Evolutionary conservation across 441 rosid species (phyloP).

Genomic region (Populus trichocarpa): DNA sequence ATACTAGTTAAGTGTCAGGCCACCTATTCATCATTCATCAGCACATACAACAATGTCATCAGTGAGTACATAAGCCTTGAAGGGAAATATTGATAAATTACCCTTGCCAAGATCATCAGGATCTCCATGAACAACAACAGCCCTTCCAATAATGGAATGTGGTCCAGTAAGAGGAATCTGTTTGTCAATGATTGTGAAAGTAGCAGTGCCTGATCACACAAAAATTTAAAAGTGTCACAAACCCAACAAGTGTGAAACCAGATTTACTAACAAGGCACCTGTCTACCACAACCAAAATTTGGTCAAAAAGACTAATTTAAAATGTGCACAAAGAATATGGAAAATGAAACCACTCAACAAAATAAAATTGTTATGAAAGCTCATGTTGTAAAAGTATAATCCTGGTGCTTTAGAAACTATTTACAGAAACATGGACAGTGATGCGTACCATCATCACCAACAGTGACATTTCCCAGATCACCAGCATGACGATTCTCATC

Average conservation of each 20-base stretch:
- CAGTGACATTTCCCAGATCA: conserved; percentile 81
- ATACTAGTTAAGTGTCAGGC: neutral
- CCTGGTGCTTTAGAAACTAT: neutral
- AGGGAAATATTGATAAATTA: conserved; percentile 18
- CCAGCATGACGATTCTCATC: conserved; percentile 94
- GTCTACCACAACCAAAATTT: neutral
- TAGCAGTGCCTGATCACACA: conserved; percentile 52
- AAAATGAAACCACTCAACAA: neutral
- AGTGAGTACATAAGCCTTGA: neutral
- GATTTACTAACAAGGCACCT: neutral
- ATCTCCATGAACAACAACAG: conserved; percentile 87
- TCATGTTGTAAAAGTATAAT: neutral
- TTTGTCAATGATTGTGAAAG: conserved; percentile 60
- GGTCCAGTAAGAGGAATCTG: conserved; percentile 92
- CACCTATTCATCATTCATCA: neutral
- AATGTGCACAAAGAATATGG: neutral
- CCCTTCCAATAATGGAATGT: conserved; percentile 81
- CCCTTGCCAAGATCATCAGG: conserved; percentile 98
- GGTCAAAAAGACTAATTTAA: neutral
- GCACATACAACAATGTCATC: neutral
- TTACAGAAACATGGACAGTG: neutral
- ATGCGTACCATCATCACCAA: conserved; percentile 71
- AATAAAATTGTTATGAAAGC: neutral
- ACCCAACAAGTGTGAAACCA: neutral
- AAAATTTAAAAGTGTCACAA: neutral